Evolutionary conservation across 176 grass and related monocot species (phyloP).

Genomic region (Ananas comosus): DNA sequence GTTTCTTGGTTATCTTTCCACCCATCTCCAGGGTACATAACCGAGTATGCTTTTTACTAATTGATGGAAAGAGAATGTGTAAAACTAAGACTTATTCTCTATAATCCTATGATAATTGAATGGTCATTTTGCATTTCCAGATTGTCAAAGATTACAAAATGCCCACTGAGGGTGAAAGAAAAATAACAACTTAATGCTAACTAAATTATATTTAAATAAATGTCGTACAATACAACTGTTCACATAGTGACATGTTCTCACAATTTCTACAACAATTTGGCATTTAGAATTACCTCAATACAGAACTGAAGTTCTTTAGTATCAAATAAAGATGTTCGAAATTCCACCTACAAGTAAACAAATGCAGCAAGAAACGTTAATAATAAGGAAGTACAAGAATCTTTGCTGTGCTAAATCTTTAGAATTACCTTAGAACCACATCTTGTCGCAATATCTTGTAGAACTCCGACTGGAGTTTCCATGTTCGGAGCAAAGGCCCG

Average conservation of each 20-base stretch:
- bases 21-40: too few species aligned
- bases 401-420: slow-evolving; percentile 8
- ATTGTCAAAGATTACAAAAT: too few species aligned
- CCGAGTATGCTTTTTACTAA: too few species aligned
- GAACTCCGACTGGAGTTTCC: slow-evolving; percentile 33
- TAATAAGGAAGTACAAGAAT: slow-evolving; percentile 19
- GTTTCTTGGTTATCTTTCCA: too few species aligned
- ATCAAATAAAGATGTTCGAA: slow-evolving; percentile 51
- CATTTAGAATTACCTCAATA: slow-evolving; percentile 51
- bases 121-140: too few species aligned
- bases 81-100: too few species aligned
- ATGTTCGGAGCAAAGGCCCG: slow-evolving; percentile 20
- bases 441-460: slow-evolving; percentile 57
- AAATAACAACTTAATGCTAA: too few species aligned
- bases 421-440: slow-evolving; percentile 79
- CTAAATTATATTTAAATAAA: too few species aligned
- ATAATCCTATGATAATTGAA: too few species aligned
- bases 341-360: slow-evolving; percentile 56
- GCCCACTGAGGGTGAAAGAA: too few species aligned
- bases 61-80: too few species aligned
- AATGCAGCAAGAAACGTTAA: slow-evolving; percentile 18
- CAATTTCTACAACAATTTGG: slow-evolving; percentile 5
- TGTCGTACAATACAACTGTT: too few species aligned
- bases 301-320: slow-evolving; percentile 57
- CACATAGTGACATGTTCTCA: neutral